Evolutionary conservation across 257 asterid species (phyloP).

Genomic region (Coffea eugenioides): DNA sequence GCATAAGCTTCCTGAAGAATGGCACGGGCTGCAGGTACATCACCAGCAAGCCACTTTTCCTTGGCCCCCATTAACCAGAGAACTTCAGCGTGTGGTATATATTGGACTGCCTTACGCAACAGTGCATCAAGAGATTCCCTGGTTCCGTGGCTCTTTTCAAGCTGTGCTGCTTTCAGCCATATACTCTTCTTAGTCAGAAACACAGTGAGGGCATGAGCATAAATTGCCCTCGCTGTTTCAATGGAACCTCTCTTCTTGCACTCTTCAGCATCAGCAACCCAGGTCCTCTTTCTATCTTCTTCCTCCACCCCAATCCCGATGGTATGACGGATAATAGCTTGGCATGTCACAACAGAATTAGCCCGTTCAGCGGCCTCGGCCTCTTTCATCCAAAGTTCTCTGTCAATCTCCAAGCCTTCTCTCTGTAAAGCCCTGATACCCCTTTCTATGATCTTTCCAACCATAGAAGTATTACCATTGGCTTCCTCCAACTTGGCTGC

Average conservation of each 20-base stretch:
- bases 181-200: constrained; percentile 89
- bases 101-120: constrained; percentile 81
- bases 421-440: constrained; percentile 80
- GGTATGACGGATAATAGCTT: constrained; percentile 76
- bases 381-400: constrained; percentile 95
- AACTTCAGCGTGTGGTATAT: constrained; percentile 85
- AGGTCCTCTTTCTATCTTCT: constrained; percentile 90
- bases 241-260: constrained; percentile 88
- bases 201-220: constrained; percentile 75
- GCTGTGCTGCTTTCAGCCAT: constrained; percentile 99
- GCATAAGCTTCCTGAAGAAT: constrained; percentile 95
- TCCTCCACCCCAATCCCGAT: constrained; percentile 88
- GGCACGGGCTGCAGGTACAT: constrained; percentile 91
- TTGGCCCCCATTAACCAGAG: constrained; percentile 97
- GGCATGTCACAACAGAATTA: constrained; percentile 81
- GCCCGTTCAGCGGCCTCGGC: constrained; percentile 96
- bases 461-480: constrained; percentile 64
- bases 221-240: constrained; percentile 90
- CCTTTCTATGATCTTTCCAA: constrained; percentile 75
- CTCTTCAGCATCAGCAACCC: constrained; percentile 99
- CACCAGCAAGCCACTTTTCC: constrained; percentile 99
- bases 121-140: constrained; percentile 79
- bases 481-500: constrained; percentile 96
- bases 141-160: constrained; percentile 90
- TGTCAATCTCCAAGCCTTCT: constrained; percentile 81